Evolutionary conservation across 768 basidiomycete species (phyloP).

Genomic region (Phaeolepiota aurea): DNA sequence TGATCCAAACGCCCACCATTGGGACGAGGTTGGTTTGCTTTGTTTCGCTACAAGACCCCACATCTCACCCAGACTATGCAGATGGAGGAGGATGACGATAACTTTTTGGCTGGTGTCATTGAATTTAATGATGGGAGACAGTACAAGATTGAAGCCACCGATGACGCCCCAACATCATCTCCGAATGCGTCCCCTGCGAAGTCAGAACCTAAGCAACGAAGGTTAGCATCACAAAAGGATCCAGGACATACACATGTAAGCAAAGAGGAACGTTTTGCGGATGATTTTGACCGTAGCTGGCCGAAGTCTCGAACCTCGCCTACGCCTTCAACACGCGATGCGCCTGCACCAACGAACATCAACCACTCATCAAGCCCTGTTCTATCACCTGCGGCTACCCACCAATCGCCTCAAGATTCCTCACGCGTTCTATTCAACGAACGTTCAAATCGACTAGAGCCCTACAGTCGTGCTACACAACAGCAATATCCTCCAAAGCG

Average conservation of each 20-base stretch:
- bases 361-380: slow-evolving; percentile 10
- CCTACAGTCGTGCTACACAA: slow-evolving; percentile 44
- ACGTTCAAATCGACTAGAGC: slow-evolving; percentile 83
- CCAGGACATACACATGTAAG: slow-evolving; percentile 39
- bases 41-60: slow-evolving; percentile 1
- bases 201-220: slow-evolving; percentile 13
- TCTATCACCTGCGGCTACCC: slow-evolving; percentile 24
- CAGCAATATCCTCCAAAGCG: slow-evolving; percentile 31
- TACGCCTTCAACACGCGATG: slow-evolving; percentile 32
- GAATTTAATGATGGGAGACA: slow-evolving; percentile 95
- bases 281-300: slow-evolving; percentile 96
- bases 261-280: slow-evolving; percentile 84
- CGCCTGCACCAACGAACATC: slow-evolving; percentile 17
- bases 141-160: slow-evolving; percentile 66
- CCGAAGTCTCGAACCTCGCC: slow-evolving; percentile 61
- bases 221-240: slow-evolving; percentile 11
- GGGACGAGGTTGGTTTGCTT: slow-evolving; percentile 80
- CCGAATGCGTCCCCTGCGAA: slow-evolving; percentile 5
- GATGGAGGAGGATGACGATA: slow-evolving; percentile 91
- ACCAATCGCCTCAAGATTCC: slow-evolving; percentile 42
- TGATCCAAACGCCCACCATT: slow-evolving; percentile 90
- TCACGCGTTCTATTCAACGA: slow-evolving; percentile 92
- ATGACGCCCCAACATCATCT: slow-evolving; percentile 17
- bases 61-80: too few species aligned
- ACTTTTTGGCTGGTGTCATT: slow-evolving; percentile 81